Conservation (phyloP, 805 yeast genomes). For the Grigorovia humatica region DNA sequence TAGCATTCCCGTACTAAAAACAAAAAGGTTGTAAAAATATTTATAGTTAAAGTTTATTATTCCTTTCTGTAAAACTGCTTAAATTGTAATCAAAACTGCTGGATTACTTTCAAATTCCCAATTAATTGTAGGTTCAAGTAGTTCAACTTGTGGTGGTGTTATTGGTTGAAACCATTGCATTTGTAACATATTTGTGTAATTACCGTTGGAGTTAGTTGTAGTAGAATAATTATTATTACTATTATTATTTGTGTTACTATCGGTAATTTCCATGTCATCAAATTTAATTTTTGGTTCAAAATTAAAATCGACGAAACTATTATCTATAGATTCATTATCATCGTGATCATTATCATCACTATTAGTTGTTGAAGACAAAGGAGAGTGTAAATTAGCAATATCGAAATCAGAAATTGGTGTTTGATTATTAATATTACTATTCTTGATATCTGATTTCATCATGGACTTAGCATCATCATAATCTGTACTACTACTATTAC, state of each 20-base stretch:
- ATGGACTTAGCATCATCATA: neutral
- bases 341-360: neutral
- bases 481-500: too few relatives aligned
- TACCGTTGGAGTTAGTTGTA: neutral
- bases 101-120: constrained; percentile 3
- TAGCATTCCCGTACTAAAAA: neutral
- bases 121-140: neutral
- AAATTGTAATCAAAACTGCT: constrained; percentile 2
- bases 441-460: neutral
- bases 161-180: constrained; percentile 2
- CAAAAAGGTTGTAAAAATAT: too few relatives aligned
- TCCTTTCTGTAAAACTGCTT: neutral
- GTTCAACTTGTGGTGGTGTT: neutral
- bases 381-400: neutral
- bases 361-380: neutral
- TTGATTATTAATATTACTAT: too few relatives aligned
- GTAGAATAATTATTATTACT: neutral
- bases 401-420: neutral
- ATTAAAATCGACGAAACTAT: neutral
- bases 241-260: neutral
- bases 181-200: neutral
- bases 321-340: neutral
- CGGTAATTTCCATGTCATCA: neutral
- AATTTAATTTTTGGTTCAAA: neutral
- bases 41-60: too few relatives aligned